phyloP scores from a whole-genome alignment of 2,329 filamentous ascomycete species.

The Annulohypoxylon truncatum region DNA sequence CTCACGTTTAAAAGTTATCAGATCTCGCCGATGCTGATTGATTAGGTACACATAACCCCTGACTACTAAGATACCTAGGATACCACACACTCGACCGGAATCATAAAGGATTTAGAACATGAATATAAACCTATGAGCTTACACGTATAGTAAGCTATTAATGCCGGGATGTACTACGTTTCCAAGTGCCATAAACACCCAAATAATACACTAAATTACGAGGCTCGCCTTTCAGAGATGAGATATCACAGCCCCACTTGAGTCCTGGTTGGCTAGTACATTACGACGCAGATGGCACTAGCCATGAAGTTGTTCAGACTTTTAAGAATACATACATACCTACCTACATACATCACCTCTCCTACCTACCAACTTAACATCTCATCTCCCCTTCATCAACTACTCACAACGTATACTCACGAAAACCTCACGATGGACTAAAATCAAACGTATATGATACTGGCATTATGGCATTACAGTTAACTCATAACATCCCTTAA shows the following conservation, averaged over 20 bases:
- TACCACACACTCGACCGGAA: neutral
- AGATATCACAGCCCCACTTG: neutral
- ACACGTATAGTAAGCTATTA: neutral
- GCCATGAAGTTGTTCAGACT: neutral
- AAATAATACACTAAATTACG: neutral
- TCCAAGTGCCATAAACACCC: neutral
- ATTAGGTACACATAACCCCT: constrained; percentile 21
- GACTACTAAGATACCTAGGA: constrained; percentile 25
- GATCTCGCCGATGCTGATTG: constrained; percentile 18
- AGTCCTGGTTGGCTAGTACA: neutral
- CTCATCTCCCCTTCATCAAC: neutral
- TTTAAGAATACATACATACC: no score
- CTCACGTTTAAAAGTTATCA: constrained; percentile 31
- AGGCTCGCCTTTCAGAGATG: neutral
- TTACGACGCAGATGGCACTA: neutral
- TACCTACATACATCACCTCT: no score
- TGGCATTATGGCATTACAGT: neutral
- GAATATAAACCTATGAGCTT: neutral
- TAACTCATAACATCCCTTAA: neutral
- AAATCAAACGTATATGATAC: neutral
- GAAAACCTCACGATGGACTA: neutral
- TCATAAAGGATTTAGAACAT: no score
- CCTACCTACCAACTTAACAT: neutral
- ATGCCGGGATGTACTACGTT: neutral
- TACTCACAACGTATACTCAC: neutral